Percentiles rank a stretch among this genome's conserved stretches.
Conservation (phyloP, 1,284 basidiomycete genomes). For the Cryptococcus floricola region DNA sequence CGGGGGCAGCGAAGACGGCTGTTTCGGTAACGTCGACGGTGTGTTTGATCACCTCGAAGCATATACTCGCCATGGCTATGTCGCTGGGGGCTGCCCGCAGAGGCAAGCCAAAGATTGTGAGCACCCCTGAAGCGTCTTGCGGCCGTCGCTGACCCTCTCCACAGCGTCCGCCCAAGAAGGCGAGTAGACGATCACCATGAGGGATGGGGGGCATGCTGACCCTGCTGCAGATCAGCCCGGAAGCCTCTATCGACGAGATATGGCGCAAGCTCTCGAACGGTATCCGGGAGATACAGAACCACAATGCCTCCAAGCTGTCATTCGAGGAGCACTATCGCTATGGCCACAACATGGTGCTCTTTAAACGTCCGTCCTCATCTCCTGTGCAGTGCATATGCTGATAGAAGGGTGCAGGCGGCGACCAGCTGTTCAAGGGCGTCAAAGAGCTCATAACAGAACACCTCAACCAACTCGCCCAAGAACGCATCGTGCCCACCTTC, state of each 20-base stretch:
- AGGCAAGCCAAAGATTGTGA: constrained; percentile 46
- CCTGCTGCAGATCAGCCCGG: constrained; percentile 32
- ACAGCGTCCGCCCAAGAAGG: constrained; percentile 44
- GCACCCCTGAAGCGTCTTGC: constrained; percentile 6
- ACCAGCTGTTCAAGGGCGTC: constrained; percentile 84
- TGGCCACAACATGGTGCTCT: constrained; percentile 88
- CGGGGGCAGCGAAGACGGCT: not conserved
- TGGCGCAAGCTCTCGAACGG: constrained; percentile 55
- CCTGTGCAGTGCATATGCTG: not conserved
- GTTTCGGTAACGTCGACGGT: too few relatives aligned
- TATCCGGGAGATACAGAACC: constrained; percentile 91
- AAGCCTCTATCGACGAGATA: constrained; percentile 46
- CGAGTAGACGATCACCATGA: constrained; percentile 7
- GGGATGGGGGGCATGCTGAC: not conserved
- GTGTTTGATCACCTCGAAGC: not conserved
- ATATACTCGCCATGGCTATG: constrained; percentile 30
- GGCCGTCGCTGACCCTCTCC: constrained; percentile 3
- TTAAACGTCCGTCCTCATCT: constrained; percentile 55
- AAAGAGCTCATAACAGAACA: constrained; percentile 75
- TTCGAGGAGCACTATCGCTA: constrained; percentile 97
- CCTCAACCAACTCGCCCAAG: constrained; percentile 71
- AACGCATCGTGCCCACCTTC: constrained; percentile 78
- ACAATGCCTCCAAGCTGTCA: constrained; percentile 86
- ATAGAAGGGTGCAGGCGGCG: constrained; percentile 54
- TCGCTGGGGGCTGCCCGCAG: constrained; percentile 35